Evolutionary conservation across 352 stramenopile species (phyloP), one percentile per base, ranked within the genome.

Genomic region (Phytophthora parvispora): DNA sequence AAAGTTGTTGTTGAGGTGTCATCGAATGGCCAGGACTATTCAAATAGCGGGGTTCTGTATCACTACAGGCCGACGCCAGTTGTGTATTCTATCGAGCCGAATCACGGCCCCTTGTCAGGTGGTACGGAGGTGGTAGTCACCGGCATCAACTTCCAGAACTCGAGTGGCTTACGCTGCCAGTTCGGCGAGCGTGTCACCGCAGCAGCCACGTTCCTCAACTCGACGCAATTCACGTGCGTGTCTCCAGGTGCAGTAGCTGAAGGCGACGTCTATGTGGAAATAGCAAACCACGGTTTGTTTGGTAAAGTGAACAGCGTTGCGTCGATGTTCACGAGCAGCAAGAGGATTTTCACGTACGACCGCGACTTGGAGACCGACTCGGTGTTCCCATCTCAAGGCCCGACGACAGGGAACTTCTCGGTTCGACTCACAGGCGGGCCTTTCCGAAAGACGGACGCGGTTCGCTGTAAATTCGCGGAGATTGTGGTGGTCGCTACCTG

Each of bases 391-490:
- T 74, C 78, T 1, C 82, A 93, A 13, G 90, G 91, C 1, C 78
- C 91, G 6, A 75, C 78, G 7, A 82, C 81, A 0, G 95, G 96
- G 22, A 98, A 97, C 53, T 97, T 98, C 55, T 94, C 83, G 1
- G 90, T 99, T 8, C 72, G 76, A 10, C 75, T 99, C 36, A 84
- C 75, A 6, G 95, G 95, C 31, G 89, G 93, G 0, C 80, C 83
- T 0, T 99, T 98, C 67, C 67, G 83, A 16, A 80, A 81, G 45
- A 84, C 75, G 0, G 72, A 94, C n/a, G 69, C 76, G 20, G 60
- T 98, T 36, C 86, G 82, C 24, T 99, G 96, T 64, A 86, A 86
- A 15, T 99, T 99, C 71, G 92, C 84, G 18, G 74, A 81, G 7
- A 48, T 93, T 13, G 77, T 86, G 18, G 89, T 98, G 2, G 28